phyloP scores from a whole-genome alignment of 805 yeast species.

The Starmerella floris region DNA sequence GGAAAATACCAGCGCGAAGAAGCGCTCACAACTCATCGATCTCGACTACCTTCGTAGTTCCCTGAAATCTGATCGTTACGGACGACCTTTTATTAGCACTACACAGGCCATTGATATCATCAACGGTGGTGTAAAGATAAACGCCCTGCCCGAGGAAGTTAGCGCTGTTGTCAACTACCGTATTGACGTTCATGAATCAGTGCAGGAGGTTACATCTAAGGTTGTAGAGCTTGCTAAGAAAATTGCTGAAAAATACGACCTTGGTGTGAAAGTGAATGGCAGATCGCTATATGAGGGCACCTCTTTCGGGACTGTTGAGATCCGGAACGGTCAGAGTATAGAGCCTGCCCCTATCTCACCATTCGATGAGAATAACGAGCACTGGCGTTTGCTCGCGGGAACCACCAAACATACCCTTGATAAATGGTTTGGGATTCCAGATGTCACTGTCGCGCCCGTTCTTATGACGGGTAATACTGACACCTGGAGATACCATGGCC shows the following conservation, averaged over 20 bases:
- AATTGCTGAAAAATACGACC: slow-evolving; percentile 34
- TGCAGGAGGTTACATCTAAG: slow-evolving; percentile 31
- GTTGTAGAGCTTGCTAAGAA: slow-evolving; percentile 27
- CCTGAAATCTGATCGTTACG: neutral
- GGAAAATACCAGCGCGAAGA: slow-evolving; percentile 22
- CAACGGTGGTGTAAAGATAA: slow-evolving; percentile 59
- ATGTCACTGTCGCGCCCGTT: slow-evolving; percentile 41
- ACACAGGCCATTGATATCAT: slow-evolving; percentile 57
- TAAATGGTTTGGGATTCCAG: slow-evolving; percentile 23
- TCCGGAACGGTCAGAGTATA: slow-evolving; percentile 22
- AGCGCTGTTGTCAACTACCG: slow-evolving; percentile 48
- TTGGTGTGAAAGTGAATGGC: slow-evolving; percentile 31
- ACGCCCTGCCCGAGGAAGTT: slow-evolving; percentile 59
- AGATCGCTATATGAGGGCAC: slow-evolving; percentile 18
- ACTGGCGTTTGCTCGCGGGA: slow-evolving; percentile 49
- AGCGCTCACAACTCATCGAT: slow-evolving; percentile 10
- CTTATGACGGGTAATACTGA: slow-evolving; percentile 62
- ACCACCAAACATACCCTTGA: slow-evolving; percentile 50
- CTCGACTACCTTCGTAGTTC: neutral
- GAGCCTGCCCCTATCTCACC: slow-evolving; percentile 48
- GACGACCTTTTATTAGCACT: slow-evolving; percentile 28
- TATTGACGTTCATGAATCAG: slow-evolving; percentile 45
- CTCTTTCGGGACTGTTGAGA: slow-evolving; percentile 31
- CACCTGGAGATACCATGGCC: slow-evolving; percentile 49
- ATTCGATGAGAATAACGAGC: slow-evolving; percentile 21